phyloP scores from a whole-genome alignment of 139 green algal species.

The Chlamydomonas urium region DNA sequence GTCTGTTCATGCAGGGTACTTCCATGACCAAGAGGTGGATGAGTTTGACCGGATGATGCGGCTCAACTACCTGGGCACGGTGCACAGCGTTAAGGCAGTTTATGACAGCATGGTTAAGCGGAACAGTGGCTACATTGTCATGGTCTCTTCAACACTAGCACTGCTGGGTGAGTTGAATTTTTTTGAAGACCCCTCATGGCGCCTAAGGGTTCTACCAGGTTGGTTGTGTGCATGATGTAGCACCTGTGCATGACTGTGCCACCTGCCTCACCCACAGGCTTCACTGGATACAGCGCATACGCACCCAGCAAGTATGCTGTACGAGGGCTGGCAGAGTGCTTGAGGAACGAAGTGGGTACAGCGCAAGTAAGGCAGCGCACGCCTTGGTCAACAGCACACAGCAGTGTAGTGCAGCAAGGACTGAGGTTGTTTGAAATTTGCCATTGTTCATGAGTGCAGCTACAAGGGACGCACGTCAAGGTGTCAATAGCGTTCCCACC shows the following conservation, averaged over 20 bases:
- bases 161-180: slow-evolving; percentile 32
- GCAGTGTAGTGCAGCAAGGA: background rate
- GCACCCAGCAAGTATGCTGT: slow-evolving; percentile 78
- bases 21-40: slow-evolving; percentile 52
- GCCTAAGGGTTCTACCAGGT: background rate
- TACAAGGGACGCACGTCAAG: slow-evolving; percentile 57
- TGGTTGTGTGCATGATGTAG: background rate
- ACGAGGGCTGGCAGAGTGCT: slow-evolving; percentile 71
- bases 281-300: slow-evolving; percentile 70
- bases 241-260: background rate
- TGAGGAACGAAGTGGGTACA: slow-evolving; percentile 69
- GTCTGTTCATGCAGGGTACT: slow-evolving; percentile 47
- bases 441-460: slow-evolving; percentile 37
- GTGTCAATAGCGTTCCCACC: slow-evolving; percentile 73
- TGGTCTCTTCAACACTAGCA: slow-evolving; percentile 57
- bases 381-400: background rate
- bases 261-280: slow-evolving; percentile 22
- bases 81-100: slow-evolving; percentile 53
- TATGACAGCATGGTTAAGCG: slow-evolving; percentile 66
- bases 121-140: slow-evolving; percentile 54
- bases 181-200: background rate
- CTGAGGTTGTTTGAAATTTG: background rate
- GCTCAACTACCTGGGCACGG: slow-evolving; percentile 78
- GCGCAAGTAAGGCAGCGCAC: background rate
- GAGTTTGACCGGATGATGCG: slow-evolving; percentile 58